Evolutionary conservation across 768 basidiomycete genomes (phyloP).

Genomic region (Pleurotus pulmonarius): DNA sequence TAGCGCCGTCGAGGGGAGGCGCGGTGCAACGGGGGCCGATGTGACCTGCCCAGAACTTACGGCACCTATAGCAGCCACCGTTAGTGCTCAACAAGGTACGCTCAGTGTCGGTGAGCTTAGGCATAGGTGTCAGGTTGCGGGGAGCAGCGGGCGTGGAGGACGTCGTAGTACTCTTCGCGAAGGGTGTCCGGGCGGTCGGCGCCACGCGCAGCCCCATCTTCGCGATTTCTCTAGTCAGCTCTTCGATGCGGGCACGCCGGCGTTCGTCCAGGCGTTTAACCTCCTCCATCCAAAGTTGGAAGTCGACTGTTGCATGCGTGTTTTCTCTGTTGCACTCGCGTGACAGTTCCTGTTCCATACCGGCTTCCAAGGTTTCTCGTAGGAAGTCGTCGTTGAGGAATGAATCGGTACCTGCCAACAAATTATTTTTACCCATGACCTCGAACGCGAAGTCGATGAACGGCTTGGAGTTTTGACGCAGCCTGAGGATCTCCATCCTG

Average conservation of each 20-base stretch:
- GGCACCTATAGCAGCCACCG: neutral
- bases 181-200: too few relatives aligned
- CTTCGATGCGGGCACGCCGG: too few relatives aligned
- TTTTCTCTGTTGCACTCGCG: neutral
- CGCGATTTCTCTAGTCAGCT: too few relatives aligned
- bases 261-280: too few relatives aligned
- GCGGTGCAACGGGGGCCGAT: neutral
- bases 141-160: too few relatives aligned
- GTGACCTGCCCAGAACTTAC: too few relatives aligned
- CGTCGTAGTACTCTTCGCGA: too few relatives aligned
- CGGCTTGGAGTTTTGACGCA: neutral
- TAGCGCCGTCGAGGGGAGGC: too few relatives aligned
- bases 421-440: neutral
- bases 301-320: neutral
- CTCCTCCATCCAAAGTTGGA: too few relatives aligned
- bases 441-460: neutral
- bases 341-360: neutral
- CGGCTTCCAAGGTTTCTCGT: neutral
- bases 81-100: neutral
- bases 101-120: neutral
- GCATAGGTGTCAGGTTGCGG: neutral
- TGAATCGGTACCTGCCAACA: neutral
- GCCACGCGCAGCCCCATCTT: too few relatives aligned
- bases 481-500: too few relatives aligned
- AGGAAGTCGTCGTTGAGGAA: neutral